Base-by-base conservation (phyloP, 2,329 filamentous ascomycete genomes). In the Microsporum ferrugineum region DNA sequence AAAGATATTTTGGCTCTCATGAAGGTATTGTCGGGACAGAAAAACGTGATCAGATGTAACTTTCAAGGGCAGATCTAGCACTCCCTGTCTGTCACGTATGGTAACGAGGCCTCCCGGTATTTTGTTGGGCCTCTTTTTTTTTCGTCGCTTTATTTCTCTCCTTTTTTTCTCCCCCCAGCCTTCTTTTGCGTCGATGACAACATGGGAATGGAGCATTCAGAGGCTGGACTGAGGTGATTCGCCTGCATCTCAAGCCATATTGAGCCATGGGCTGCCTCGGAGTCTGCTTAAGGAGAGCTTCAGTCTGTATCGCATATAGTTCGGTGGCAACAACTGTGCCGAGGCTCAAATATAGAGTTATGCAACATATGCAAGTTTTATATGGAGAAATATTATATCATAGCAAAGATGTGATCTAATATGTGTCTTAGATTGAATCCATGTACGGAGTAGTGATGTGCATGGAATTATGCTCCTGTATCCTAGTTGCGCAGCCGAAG, bases 1-100 rank as follows among this genome's bases (percentile, higher is more conserved):
- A 29, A 60, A 45, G 39, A 36, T 58, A 43, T 58, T 58, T 45
- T 51, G 23, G 45, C 45, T 27, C 31, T 55, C 29, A n/a, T 55
- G 51, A 55, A 33, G 51, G 58, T 60, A 53, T 53, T 53, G 45
- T 55, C 55, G 55, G 39, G 55, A 57, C 34, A 34, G n/a, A 17
- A 57, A 56, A 57, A 57, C 55, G 55, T 57, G 55, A 59, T 34
- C 33, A 45, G 56, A 41, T 58, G 23, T 41, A 14, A 41, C 10
- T 58, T 41, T 43, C 56, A 29, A n/a, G 36, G 39, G 56, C 56
- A 1, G 23, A 29, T 29, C 36, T 45, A 3, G 38, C 36, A 31
- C n/a, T 31, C 14, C 6, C 34, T 27, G 17, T 2, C 27, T 29
- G 57, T 59, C 57, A 59, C 33, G 57, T 59, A 59, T 59, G 12